A percentile compares a stretch with the other conserved stretches of the same genome.
phyloP scores from a whole-genome alignment of 2,329 filamentous ascomycete genomes.

The Nothomitra cinnamomea region DNA sequence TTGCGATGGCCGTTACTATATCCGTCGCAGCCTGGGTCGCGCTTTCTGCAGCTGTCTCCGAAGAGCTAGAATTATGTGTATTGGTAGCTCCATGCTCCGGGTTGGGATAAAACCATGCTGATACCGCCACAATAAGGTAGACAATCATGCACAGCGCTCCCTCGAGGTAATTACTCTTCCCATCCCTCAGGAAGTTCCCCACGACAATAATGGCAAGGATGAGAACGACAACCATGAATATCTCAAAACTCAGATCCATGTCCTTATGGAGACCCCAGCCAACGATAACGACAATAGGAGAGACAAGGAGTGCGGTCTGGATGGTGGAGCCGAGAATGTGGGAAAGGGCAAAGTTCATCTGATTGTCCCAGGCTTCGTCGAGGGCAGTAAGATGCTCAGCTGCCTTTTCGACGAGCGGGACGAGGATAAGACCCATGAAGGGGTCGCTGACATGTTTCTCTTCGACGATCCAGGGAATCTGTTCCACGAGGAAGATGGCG shows the following conservation, averaged over 20 bases:
- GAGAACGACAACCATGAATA: slow-evolving; percentile 70
- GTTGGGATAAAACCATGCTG: slow-evolving; percentile 44
- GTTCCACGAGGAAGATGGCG: slow-evolving; percentile 53
- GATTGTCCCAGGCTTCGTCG: slow-evolving; percentile 66
- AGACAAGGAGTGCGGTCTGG: slow-evolving; percentile 80
- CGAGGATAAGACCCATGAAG: slow-evolving; percentile 56
- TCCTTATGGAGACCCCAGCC: slow-evolving; percentile 57
- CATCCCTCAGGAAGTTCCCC: slow-evolving; percentile 72
- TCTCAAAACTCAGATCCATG: slow-evolving; percentile 71
- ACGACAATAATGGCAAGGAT: slow-evolving; percentile 75
- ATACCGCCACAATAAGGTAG: slow-evolving; percentile 45
- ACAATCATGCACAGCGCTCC: slow-evolving; percentile 61
- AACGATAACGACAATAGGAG: slow-evolving; percentile 64
- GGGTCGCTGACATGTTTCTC: slow-evolving; percentile 35
- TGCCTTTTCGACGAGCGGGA: slow-evolving; percentile 71
- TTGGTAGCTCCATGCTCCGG: slow-evolving; percentile 16
- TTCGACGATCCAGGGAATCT: slow-evolving; percentile 47
- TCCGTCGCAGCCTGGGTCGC: too few relatives aligned
- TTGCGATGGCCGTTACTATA: too few relatives aligned
- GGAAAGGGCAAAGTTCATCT: slow-evolving; percentile 68
- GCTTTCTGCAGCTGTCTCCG: too few relatives aligned
- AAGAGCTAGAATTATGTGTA: background rate
- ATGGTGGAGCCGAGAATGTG: slow-evolving; percentile 78
- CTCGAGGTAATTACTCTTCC: slow-evolving; percentile 83
- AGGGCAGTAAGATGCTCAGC: slow-evolving; percentile 73